Conservation (phyloP, 495 filamentous ascomycete genomes). For the Xylaria castorea region DNA sequence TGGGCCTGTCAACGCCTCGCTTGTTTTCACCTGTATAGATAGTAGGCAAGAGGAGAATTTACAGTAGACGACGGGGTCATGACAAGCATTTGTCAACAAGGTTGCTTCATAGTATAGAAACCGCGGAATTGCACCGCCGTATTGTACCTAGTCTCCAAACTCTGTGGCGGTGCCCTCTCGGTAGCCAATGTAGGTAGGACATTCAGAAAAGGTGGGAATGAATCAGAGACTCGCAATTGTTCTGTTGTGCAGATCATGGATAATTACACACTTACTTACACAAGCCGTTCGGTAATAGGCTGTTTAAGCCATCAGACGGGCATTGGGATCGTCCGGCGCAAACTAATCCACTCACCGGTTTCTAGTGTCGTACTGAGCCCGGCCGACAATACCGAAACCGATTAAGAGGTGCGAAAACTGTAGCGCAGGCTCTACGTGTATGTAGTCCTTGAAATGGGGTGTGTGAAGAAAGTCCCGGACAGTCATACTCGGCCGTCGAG, state of each 20-base stretch:
- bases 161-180: conserved; percentile 19
- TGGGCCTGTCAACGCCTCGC: conserved; percentile 1
- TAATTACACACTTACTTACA: conserved; percentile 8
- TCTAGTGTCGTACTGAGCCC: conserved; percentile 11
- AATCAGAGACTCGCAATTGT: neutral
- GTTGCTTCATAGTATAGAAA: neutral
- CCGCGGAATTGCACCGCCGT: conserved; percentile 22
- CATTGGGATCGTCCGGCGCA: conserved; percentile 25
- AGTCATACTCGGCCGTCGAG: neutral
- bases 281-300: neutral
- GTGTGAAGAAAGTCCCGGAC: conserved; percentile 15
- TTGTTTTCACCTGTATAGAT: conserved; percentile 15
- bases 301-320: conserved; percentile 26
- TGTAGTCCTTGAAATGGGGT: neutral
- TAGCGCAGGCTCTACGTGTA: neutral
- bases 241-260: neutral
- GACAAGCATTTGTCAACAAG: conserved; percentile 11
- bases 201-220: neutral
- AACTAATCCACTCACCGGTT: conserved; percentile 19
- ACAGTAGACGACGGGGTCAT: neutral
- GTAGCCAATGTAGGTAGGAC: conserved; percentile 21
- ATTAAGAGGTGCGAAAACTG: conserved; percentile 3
- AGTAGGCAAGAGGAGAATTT: neutral
- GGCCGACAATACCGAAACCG: conserved; percentile 23
- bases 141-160: neutral